Percentiles rank a stretch among this genome's conserved stretches.
phyloP scores from a whole-genome alignment of 106 monocot species.

The Ottelia alismoides region DNA sequence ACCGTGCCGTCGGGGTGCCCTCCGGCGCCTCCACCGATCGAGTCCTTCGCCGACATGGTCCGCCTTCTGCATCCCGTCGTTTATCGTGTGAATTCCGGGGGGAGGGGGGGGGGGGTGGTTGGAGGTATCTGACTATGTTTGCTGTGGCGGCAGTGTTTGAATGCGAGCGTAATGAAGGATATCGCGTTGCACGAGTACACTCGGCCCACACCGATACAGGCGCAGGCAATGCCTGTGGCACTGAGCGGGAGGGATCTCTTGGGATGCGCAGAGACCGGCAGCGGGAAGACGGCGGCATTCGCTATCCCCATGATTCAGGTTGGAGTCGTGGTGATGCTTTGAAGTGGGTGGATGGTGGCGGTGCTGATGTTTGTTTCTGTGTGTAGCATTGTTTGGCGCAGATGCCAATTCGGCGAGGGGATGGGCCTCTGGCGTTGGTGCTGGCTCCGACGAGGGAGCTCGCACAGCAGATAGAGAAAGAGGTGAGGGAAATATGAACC shows the following conservation, averaged over 20 bases:
- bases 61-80: too few species aligned
- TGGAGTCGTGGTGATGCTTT: not conserved
- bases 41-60: slow-evolving; percentile 52
- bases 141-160: slow-evolving; percentile 29
- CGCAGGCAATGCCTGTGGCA: slow-evolving; percentile 53
- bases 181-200: slow-evolving; percentile 44
- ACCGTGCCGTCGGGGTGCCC: slow-evolving; percentile 23
- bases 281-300: slow-evolving; percentile 63
- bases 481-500: slow-evolving; percentile 16
- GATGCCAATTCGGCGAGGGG: slow-evolving; percentile 27
- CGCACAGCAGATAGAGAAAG: slow-evolving; percentile 60
- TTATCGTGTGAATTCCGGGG: too few species aligned
- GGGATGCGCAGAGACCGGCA: slow-evolving; percentile 56
- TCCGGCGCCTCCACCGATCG: slow-evolving; percentile 36
- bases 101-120: too few species aligned
- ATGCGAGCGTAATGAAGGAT: slow-evolving; percentile 44
- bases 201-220: slow-evolving; percentile 46
- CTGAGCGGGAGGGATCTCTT: slow-evolving; percentile 47
- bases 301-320: slow-evolving; percentile 65
- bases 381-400: slow-evolving; percentile 53
- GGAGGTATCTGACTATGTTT: too few species aligned
- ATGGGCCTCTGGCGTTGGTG: slow-evolving; percentile 54
- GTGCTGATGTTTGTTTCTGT: not conserved
- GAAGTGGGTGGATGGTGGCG: not conserved
- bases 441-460: slow-evolving; percentile 60